Percentiles rank a stretch among this genome's conserved stretches.
phyloP scores from a whole-genome alignment of 2,329 filamentous ascomycete species.

The Trichoderma breve region DNA sequence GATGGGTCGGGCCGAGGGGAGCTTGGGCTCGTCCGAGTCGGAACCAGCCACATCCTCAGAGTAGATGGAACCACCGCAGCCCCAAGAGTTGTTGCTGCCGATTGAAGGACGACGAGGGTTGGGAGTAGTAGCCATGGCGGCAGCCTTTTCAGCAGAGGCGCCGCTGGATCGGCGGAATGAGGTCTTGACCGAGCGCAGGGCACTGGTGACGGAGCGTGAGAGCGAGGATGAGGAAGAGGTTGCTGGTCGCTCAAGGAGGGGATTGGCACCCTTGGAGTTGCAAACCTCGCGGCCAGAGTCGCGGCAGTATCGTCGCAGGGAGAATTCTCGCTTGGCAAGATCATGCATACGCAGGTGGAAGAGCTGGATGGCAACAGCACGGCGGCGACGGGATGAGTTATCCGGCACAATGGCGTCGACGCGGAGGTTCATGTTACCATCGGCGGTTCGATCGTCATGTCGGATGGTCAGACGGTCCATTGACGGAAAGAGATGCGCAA shows the following conservation, averaged over 20 bases:
- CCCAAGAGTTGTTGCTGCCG: slow-evolving; percentile 20
- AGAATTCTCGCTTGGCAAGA: slow-evolving; percentile 81
- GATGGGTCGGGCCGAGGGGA: slow-evolving; percentile 34
- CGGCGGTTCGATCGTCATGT: slow-evolving; percentile 84
- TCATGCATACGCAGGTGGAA: slow-evolving; percentile 97
- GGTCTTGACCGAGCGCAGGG: slow-evolving; percentile 45
- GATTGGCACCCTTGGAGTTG: slow-evolving; percentile 71
- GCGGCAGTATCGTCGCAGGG: slow-evolving; percentile 84
- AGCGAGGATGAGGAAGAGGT: slow-evolving; percentile 26
- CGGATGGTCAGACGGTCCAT: slow-evolving; percentile 75
- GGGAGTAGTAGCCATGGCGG: not conserved
- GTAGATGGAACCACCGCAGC: slow-evolving; percentile 8
- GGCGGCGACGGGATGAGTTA: slow-evolving; percentile 50
- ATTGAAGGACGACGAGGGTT: slow-evolving; percentile 18
- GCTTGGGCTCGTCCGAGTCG: slow-evolving; percentile 18
- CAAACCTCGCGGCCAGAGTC: slow-evolving; percentile 93
- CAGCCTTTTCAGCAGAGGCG: slow-evolving; percentile 17
- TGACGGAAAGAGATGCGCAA: slow-evolving; percentile 83
- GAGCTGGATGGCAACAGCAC: slow-evolving; percentile 59
- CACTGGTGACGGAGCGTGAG: slow-evolving; percentile 49
- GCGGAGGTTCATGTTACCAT: slow-evolving; percentile 95
- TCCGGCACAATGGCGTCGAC: slow-evolving; percentile 71
- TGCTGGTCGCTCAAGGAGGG: slow-evolving; percentile 22
- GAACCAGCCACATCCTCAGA: slow-evolving; percentile 15
- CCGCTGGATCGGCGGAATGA: slow-evolving; percentile 34